phyloP scores from a whole-genome alignment of 208 protist species.

The Wallacemonas sp. region DNA sequence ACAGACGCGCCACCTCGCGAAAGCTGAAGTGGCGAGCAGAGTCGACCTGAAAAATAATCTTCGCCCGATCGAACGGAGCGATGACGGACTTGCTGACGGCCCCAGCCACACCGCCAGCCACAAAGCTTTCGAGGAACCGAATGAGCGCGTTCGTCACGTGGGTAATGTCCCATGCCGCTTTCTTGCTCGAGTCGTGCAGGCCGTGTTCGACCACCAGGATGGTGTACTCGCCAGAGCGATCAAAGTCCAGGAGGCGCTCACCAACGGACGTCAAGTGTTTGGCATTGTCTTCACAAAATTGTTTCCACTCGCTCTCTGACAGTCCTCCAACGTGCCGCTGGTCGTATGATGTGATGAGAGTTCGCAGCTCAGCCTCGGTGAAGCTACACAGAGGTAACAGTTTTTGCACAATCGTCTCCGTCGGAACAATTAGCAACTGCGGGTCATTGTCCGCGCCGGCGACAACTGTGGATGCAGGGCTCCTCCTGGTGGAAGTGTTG shows the following conservation, averaged over 20 bases:
- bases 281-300: slow-evolving; percentile 74
- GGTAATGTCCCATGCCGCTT: slow-evolving; percentile 6
- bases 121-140: slow-evolving; percentile 87
- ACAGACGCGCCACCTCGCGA: slow-evolving; percentile 58
- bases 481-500: neutral
- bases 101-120: slow-evolving; percentile 93
- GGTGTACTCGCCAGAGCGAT: slow-evolving; percentile 67
- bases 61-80: slow-evolving; percentile 92
- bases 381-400: slow-evolving; percentile 53
- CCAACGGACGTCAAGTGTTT: slow-evolving; percentile 56
- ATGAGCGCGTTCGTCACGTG: slow-evolving; percentile 39
- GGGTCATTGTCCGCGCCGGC: neutral
- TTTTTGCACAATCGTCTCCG: slow-evolving; percentile 54
- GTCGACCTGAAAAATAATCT: slow-evolving; percentile 96
- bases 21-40: slow-evolving; percentile 61
- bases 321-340: slow-evolving; percentile 52
- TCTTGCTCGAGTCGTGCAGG: slow-evolving; percentile 19
- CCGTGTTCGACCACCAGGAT: slow-evolving; percentile 43
- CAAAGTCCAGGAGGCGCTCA: slow-evolving; percentile 56
- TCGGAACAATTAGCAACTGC: slow-evolving; percentile 42
- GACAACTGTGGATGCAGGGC: neutral
- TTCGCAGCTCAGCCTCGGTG: slow-evolving; percentile 35
- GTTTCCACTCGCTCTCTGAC: slow-evolving; percentile 63
- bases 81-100: slow-evolving; percentile 94
- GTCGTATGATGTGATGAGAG: slow-evolving; percentile 63